Evolutionary conservation across 176 grass and related monocot genomes (phyloP), one percentile per base, ranked within the genome.

Genomic region (Oropetium thomaeum): DNA sequence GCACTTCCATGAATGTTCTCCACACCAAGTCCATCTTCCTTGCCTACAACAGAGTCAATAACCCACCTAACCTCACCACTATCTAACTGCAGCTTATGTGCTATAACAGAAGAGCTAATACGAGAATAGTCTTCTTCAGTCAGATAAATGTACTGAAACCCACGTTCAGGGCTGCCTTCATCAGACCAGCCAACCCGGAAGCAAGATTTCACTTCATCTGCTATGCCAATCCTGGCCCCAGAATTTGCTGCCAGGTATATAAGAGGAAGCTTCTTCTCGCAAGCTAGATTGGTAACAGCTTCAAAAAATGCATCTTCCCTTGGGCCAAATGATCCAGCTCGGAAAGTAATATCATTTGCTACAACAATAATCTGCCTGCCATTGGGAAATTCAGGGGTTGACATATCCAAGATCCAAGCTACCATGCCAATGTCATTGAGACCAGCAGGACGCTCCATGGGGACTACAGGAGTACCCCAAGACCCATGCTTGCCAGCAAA

Each of bases 281-380:
- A 90, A 35, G 96, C 91, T 25, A 99, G 89, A 37, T 99, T 94
- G 10, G 96, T 99, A 58, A 94, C 96, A 15, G 96, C 82, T 86
- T 95, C 84, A 65, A 99, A 99, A 89, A 99, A 99, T 69, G 91
- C 89, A 81, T 99, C 96, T 86, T 99, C 96, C 69, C 85, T 86
- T 77, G 96, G 96, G 47, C 96, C 96, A 75, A 98, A 99, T 8
- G 96, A 99, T 53, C 96, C 96, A 76, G 82, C 86, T 86, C 81
- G 95, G 26, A 99, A 91, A 57, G 96, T 99, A 62, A 92, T 84
- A 76, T 99, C 96, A 82, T 99, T 99, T 73, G 85, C 89, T 27
- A 99, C 77, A 35, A 99, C 89, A 78, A 99, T 84, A 64, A 99
- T 95, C 71, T 99, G 68, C 71, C 96, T 87, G 51, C 96, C 96